Evolutionary conservation across 768 basidiomycete genomes (phyloP).

Genomic region (Vararia minispora): DNA sequence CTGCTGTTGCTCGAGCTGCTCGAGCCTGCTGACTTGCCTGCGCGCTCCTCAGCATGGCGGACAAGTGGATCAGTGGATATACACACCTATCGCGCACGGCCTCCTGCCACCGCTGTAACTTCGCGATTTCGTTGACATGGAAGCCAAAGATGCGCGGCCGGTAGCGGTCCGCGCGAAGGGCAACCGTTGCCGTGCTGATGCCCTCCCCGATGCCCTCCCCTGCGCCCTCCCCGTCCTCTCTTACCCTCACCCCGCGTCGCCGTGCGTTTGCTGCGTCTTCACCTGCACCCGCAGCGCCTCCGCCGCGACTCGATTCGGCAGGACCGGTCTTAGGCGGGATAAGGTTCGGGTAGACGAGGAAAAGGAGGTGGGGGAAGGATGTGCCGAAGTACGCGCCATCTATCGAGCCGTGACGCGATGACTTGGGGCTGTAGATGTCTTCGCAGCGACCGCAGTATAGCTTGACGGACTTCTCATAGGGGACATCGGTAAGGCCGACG

Average conservation of each 20-base stretch:
- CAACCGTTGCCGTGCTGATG: slow-evolving; percentile 70
- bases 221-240: slow-evolving; percentile 39
- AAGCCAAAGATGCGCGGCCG: slow-evolving; percentile 95
- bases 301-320: slow-evolving; percentile 23
- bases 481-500: slow-evolving; percentile 92
- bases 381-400: slow-evolving; percentile 99
- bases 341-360: slow-evolving; percentile 92
- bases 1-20: slow-evolving; percentile 30
- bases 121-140: slow-evolving; percentile 89
- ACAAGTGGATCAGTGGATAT: neutral
- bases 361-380: slow-evolving; percentile 93
- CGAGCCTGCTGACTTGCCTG: slow-evolving; percentile 33
- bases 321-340: slow-evolving; percentile 74
- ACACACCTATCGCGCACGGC: slow-evolving; percentile 77
- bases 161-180: slow-evolving; percentile 86
- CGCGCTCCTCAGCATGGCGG: neutral
- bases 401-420: slow-evolving; percentile 91
- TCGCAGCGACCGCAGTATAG: slow-evolving; percentile 98
- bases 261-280: slow-evolving; percentile 21
- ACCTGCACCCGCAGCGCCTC: slow-evolving; percentile 16
- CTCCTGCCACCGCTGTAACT: slow-evolving; percentile 92
- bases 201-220: slow-evolving; percentile 51
- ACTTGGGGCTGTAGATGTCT: slow-evolving; percentile 97
- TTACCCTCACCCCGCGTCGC: slow-evolving; percentile 19
- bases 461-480: slow-evolving; percentile 98